Conservation (phyloP, 768 basidiomycete species). For the Macrolepiota dolichaula region DNA sequence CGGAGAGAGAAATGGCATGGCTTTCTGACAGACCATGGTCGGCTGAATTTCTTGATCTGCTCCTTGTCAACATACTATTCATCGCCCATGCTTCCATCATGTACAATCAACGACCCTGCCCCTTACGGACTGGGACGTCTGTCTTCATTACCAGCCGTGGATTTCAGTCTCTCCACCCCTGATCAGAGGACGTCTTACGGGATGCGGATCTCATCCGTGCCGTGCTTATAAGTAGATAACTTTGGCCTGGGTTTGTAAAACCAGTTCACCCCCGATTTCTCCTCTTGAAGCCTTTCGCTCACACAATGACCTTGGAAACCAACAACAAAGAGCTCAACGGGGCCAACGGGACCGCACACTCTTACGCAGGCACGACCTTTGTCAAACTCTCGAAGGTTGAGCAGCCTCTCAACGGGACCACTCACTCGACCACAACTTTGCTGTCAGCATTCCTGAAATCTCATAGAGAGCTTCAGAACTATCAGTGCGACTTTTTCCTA, state of each 20-base stretch:
- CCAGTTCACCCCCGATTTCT: neutral
- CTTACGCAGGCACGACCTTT: neutral
- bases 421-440: constrained; percentile 14
- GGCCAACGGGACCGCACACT: neutral
- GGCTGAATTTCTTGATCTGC: neutral
- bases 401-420: constrained; percentile 5
- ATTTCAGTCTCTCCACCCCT: constrained; percentile 10
- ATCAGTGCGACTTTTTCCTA: constrained; percentile 41
- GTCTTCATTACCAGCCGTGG: constrained; percentile 6
- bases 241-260: neutral
- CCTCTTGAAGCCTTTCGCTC: neutral
- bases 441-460: constrained; percentile 40
- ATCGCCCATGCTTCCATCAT: neutral
- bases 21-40: neutral
- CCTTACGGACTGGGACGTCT: neutral
- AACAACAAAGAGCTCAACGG: neutral
- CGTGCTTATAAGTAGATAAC: constrained; percentile 6
- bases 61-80: neutral
- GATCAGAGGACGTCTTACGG: constrained; percentile 13
- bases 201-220: constrained; percentile 31
- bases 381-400: constrained; percentile 14
- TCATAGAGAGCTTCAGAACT: constrained; percentile 49
- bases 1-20: neutral
- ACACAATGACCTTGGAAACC: constrained; percentile 4
- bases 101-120: neutral